Conservation (phyloP, 768 basidiomycete species). For the Boletellus ananiceps region DNA sequence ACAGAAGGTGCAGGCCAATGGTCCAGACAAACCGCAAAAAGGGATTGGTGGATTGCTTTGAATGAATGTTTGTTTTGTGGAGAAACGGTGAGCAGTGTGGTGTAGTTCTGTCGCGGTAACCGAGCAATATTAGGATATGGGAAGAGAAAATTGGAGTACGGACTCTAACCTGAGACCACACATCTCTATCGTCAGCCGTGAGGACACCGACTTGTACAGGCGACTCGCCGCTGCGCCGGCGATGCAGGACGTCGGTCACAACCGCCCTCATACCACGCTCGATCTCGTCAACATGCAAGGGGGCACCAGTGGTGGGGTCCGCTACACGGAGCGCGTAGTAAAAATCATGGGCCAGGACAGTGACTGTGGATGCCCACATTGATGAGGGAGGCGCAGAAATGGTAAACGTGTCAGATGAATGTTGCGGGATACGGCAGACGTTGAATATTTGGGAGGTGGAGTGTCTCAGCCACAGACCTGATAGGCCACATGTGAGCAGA, state of each 20-base stretch:
- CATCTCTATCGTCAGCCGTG: constrained; percentile 76
- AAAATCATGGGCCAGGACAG: constrained; percentile 73
- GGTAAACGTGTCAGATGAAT: constrained; percentile 56
- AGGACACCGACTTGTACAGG: constrained; percentile 65
- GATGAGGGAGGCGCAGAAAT: constrained; percentile 40
- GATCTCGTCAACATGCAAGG: constrained; percentile 37
- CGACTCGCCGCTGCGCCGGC: constrained; percentile 48
- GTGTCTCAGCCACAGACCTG: constrained; percentile 63
- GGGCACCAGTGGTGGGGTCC: constrained; percentile 27
- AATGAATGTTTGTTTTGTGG: constrained; percentile 58
- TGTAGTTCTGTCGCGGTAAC: constrained; percentile 49
- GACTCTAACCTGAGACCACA: constrained; percentile 66
- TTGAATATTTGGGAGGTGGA: constrained; percentile 66
- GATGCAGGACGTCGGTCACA: constrained; percentile 53
- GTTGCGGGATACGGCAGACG: constrained; percentile 67
- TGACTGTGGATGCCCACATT: constrained; percentile 45
- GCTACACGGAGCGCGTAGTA: constrained; percentile 71
- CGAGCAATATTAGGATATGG: not conserved
- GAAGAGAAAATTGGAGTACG: no score
- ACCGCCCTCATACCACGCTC: constrained; percentile 43
- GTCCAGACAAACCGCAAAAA: constrained; percentile 82
- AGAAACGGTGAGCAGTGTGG: constrained; percentile 63
- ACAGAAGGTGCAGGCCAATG: constrained; percentile 46
- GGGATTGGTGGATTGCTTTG: constrained; percentile 61
- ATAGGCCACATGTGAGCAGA: not conserved